Evolutionary conservation across 2,329 filamentous ascomycete species (phyloP).

Genomic region (Peltaster fructicola): DNA sequence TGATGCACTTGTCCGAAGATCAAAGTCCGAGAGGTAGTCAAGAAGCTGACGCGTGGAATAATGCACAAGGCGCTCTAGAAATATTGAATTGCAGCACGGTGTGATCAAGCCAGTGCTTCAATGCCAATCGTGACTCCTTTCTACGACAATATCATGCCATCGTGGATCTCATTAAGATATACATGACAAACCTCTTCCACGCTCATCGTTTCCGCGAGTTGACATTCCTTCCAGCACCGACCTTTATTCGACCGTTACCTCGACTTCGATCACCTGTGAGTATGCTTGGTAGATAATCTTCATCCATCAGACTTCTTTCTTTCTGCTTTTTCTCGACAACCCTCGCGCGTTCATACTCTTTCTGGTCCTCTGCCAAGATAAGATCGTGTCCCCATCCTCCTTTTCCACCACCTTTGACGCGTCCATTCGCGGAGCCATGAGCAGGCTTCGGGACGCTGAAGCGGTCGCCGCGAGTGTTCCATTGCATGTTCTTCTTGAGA

Average conservation of each 20-base stretch:
- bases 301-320: conserved; percentile 78
- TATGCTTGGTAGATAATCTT: conserved; percentile 76
- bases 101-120: too few species aligned
- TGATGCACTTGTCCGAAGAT: too few species aligned
- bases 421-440: conserved; percentile 63
- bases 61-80: too few species aligned
- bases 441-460: conserved; percentile 87
- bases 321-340: conserved; percentile 45
- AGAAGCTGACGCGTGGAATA: too few species aligned
- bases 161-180: too few species aligned
- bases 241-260: conserved; percentile 48
- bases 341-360: conserved; percentile 58
- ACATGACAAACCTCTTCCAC: too few species aligned
- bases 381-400: conserved; percentile 71
- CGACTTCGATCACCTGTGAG: conserved; percentile 60
- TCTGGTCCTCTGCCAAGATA: conserved; percentile 87
- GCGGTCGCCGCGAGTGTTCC: conserved; percentile 81
- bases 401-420: conserved; percentile 56
- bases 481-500: conserved; percentile 88
- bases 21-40: too few species aligned
- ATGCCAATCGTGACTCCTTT: too few species aligned
- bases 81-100: too few species aligned
- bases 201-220: conserved; percentile 56
- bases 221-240: conserved; percentile 73
- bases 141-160: too few species aligned